Conservation (phyloP, 768 basidiomycete genomes). For the Hygrocybe coccinea region DNA sequence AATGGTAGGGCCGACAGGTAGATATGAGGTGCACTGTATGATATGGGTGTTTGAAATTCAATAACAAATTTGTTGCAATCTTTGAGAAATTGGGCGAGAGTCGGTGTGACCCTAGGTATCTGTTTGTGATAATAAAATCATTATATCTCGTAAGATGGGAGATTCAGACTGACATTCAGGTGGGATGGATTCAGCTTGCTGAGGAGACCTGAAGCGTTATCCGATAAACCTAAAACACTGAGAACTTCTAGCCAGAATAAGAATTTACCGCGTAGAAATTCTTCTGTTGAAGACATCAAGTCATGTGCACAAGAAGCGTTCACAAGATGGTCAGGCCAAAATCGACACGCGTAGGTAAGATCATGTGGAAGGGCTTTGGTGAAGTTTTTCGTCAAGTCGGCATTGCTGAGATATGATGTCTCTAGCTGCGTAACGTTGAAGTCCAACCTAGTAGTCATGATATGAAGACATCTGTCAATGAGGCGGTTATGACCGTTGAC, state of each 20-base stretch:
- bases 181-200: neutral
- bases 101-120: neutral
- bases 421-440: neutral
- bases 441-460: neutral
- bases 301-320: neutral
- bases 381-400: neutral
- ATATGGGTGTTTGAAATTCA: neutral
- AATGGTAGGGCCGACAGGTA: neutral
- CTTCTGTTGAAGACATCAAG: neutral
- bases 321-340: neutral
- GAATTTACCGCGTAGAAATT: neutral
- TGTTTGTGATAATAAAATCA: neutral
- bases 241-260: neutral
- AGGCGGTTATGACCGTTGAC: neutral
- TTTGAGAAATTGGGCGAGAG: neutral
- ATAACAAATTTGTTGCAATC: neutral
- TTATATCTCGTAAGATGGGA: neutral
- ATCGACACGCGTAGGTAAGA: neutral
- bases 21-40: neutral
- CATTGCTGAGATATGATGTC: neutral
- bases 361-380: neutral
- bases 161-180: neutral
- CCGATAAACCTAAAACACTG: neutral
- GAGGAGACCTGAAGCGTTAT: neutral
- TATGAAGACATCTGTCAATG: neutral